Base-by-base conservation (phyloP, 2,329 filamentous ascomycete species). In the Cladophialophora chaetospira region DNA sequence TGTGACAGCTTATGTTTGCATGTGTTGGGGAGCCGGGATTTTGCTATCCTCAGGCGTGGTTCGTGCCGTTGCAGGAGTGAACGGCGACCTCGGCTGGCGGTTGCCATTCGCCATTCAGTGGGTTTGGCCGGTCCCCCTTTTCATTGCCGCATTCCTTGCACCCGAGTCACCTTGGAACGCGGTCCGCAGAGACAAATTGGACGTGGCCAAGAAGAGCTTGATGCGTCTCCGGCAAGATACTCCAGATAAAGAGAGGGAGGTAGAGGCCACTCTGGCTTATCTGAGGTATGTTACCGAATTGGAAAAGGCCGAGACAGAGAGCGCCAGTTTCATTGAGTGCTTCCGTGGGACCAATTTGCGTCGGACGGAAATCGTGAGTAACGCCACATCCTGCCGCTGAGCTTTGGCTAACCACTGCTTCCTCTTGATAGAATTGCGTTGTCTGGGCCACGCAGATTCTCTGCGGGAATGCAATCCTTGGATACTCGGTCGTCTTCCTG, bases 11-110 rank as follows among this genome's bases (percentile, higher is more conserved):
- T 86, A 80, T 55, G 79, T 85, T 38, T 86, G 85, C 63, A 71
- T 86, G 33, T 85, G 82, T 65, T 86, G 84, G 69, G 82, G 84
- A 38, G 82, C 82, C 15, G 83, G 83, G 1, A 83, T 86, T 65
- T 74, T 86, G 3, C 72, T 86, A 2, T 82, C 64, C 5, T 56
- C 58, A 15, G 64, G 60, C 19, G 62, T 66, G 19, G 40, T 67
- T 9, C 47, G 59, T 25, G 64, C 52, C 6, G 50, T 67, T 0
- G 61, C 60, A 19, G 52, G 51, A 13, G 19, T 55, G n/a, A 28
- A 55, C 1, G 58, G 53, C n/a, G 33, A 59, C 11, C 44, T 63
- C 15, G 63, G 45, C 15, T 75, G 71, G 60, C 58, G 69, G 17
- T 28, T 67, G n/a, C 66, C 65, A 2, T 65, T 67, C 29, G 65